Percentiles rank a stretch among this genome's conserved stretches.
Conservation (phyloP, 495 filamentous ascomycete species). For the Aspergillus olivimuriae region DNA sequence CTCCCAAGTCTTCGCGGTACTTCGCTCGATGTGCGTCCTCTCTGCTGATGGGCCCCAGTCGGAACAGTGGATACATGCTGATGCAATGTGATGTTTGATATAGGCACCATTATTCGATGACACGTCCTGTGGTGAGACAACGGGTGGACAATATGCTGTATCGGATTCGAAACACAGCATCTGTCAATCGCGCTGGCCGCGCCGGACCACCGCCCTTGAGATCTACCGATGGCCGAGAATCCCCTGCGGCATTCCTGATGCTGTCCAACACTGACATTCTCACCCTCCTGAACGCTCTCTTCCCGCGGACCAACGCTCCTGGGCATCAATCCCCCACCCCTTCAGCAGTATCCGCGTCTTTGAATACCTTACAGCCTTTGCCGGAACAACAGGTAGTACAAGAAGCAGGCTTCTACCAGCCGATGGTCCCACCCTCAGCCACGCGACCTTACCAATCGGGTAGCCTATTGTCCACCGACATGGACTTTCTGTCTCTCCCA, state of each 20-base stretch:
- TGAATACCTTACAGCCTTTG: constrained; percentile 6
- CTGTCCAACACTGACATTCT: constrained; percentile 35
- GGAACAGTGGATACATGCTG: too few species aligned
- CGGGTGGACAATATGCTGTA: constrained; percentile 73
- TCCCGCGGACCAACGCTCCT: constrained; percentile 24
- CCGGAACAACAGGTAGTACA: constrained; percentile 6
- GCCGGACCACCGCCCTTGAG: constrained; percentile 1
- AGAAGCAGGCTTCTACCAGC: constrained; percentile 27
- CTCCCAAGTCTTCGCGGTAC: constrained; percentile 54
- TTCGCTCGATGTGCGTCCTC: constrained; percentile 41
- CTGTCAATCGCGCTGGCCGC: constrained; percentile 1
- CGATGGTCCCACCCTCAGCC: constrained; percentile 10
- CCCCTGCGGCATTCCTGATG: constrained; percentile 32
- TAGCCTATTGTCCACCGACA: constrained; percentile 25
- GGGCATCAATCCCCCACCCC: constrained; percentile 22
- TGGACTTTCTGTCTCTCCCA: constrained; percentile 17
- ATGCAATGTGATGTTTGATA: constrained; percentile 7
- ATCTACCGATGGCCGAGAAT: constrained; percentile 9
- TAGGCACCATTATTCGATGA: constrained; percentile 36
- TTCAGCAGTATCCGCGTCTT: constrained; percentile 11
- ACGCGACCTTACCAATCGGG: constrained; percentile 16
- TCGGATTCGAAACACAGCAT: constrained; percentile 41
- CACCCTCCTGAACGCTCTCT: constrained; percentile 37
- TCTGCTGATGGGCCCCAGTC: too few species aligned
- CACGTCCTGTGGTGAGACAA: constrained; percentile 53